Percentiles rank a stretch among this genome's conserved stretches.
These are phyloP conservation scores for Penicillium macrosclerotiorum DNA, from an alignment of 495 filamentous ascomycete genomes.

Conservation along the genomic window DNA sequence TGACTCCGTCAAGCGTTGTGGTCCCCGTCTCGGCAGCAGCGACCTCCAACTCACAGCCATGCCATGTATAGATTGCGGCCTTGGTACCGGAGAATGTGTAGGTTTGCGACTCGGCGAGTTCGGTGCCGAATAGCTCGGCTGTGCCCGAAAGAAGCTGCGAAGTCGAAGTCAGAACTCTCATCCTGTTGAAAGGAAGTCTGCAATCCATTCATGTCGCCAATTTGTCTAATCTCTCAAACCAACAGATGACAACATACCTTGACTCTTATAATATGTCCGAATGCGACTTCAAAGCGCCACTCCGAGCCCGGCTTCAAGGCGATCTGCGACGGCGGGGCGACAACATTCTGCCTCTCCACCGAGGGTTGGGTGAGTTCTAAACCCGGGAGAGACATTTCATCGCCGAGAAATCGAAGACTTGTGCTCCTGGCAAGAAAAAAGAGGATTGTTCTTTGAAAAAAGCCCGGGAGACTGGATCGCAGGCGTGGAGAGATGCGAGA, in stretches of 20 bases:
- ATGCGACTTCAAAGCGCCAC: slow-evolving; percentile 90
- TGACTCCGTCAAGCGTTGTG: slow-evolving; percentile 19
- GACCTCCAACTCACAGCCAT: slow-evolving; percentile 83
- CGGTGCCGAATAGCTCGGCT: slow-evolving; percentile 94
- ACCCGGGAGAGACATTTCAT: slow-evolving; percentile 49
- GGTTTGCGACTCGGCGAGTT: slow-evolving; percentile 74
- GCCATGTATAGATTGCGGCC: slow-evolving; percentile 85
- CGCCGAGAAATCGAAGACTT: not conserved
- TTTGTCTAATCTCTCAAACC: too few relatives aligned
- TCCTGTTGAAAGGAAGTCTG: too few relatives aligned
- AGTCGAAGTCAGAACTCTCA: slow-evolving; percentile 18
- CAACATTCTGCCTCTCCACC: slow-evolving; percentile 36
- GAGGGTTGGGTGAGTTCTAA: slow-evolving; percentile 45
- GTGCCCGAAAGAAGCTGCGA: slow-evolving; percentile 69
- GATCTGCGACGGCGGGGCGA: slow-evolving; percentile 45
- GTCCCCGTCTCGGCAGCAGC: slow-evolving; percentile 45
- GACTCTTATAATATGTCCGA: slow-evolving; percentile 58
- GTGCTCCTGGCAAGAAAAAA: not conserved
- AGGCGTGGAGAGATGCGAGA: slow-evolving; percentile 8
- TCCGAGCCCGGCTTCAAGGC: slow-evolving; percentile 56
- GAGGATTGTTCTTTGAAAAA: too few relatives aligned
- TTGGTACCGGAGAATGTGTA: slow-evolving; percentile 85
- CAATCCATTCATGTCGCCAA: too few relatives aligned
- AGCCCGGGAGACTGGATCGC: not conserved
- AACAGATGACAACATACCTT: slow-evolving; percentile 54